Percentiles rank a stretch among this genome's conserved stretches.
These are phyloP conservation scores for Cystobasidium pallidum DNA, from an alignment of 1,284 basidiomycete species.

Conservation along the genomic window DNA sequence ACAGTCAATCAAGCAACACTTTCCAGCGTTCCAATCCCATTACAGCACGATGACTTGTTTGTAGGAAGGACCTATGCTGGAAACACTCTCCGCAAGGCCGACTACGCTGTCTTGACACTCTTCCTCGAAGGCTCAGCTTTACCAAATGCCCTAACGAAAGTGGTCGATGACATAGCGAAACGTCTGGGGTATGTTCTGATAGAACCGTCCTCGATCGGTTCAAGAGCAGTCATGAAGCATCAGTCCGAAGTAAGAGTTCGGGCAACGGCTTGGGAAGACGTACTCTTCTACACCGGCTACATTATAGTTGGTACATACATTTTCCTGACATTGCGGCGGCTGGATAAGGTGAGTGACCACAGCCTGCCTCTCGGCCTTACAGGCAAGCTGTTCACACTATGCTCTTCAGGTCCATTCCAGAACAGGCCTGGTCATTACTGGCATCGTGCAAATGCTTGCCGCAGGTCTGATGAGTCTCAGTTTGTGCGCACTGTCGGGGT, in stretches of 20 bases:
- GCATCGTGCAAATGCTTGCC: conserved; percentile 83
- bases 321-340: conserved; percentile 72
- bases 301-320: conserved; percentile 76
- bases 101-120: conserved; percentile 73
- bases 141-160: conserved; percentile 27
- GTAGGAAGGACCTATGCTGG: conserved; percentile 42
- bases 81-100: conserved; percentile 66
- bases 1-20: conserved; percentile 62
- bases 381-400: too few species aligned
- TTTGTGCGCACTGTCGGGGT: conserved; percentile 81
- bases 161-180: conserved; percentile 17
- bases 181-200: conserved; percentile 47
- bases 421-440: conserved; percentile 89
- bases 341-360: conserved; percentile 62
- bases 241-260: conserved; percentile 47
- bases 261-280: conserved; percentile 50
- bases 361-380: too few species aligned
- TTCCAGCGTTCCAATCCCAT: neutral
- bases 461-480: conserved; percentile 91
- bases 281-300: conserved; percentile 78
- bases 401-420: conserved; percentile 77
- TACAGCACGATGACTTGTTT: conserved; percentile 46
- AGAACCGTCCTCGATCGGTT: conserved; percentile 12
- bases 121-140: conserved; percentile 66
- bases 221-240: conserved; percentile 41